Evolutionary conservation across 2,329 filamentous ascomycete species (phyloP).

Genomic region (Aspergillus ibericus): DNA sequence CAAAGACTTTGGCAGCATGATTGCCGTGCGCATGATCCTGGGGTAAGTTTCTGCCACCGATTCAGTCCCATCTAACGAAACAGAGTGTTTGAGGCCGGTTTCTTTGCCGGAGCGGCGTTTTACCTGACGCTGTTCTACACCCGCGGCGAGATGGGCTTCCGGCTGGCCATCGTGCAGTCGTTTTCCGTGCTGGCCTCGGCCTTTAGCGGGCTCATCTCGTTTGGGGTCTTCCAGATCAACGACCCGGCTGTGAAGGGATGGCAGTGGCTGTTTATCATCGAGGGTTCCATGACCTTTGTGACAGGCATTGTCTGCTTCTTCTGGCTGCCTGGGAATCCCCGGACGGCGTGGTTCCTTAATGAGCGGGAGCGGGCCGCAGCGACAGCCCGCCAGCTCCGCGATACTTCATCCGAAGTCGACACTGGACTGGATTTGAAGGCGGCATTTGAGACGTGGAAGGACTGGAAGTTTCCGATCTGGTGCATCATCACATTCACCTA

Average conservation of each 20-base stretch:
- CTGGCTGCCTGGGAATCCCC: slow-evolving; percentile 34
- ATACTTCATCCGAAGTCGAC: slow-evolving; percentile 44
- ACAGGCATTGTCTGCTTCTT: slow-evolving; percentile 30
- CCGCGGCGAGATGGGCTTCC: slow-evolving; percentile 43
- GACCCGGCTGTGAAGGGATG: slow-evolving; percentile 48
- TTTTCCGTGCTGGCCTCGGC: slow-evolving; percentile 43
- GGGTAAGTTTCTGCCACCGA: slow-evolving; percentile 21
- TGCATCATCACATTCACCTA: slow-evolving; percentile 51
- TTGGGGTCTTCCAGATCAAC: slow-evolving; percentile 51
- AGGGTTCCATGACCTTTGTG: slow-evolving; percentile 39
- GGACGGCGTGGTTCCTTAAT: slow-evolving; percentile 42
- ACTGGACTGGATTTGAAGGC: slow-evolving; percentile 42
- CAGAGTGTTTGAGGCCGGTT: slow-evolving; percentile 52
- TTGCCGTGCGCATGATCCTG: slow-evolving; percentile 49
- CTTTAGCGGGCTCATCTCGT: slow-evolving; percentile 42
- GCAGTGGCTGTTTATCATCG: slow-evolving; percentile 49
- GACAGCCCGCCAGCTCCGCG: slow-evolving; percentile 45
- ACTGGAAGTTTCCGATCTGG: slow-evolving; percentile 47
- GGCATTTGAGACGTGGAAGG: slow-evolving; percentile 46
- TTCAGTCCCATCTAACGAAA: background rate
- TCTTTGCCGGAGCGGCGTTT: slow-evolving; percentile 57
- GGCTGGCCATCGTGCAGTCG: slow-evolving; percentile 48
- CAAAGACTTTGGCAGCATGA: slow-evolving; percentile 50
- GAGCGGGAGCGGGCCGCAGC: slow-evolving; percentile 42
- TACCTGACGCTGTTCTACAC: slow-evolving; percentile 53